These are phyloP conservation scores for Takashimella koratensis DNA, from an alignment of 1,284 basidiomycete genomes.

Conservation along the genomic window DNA sequence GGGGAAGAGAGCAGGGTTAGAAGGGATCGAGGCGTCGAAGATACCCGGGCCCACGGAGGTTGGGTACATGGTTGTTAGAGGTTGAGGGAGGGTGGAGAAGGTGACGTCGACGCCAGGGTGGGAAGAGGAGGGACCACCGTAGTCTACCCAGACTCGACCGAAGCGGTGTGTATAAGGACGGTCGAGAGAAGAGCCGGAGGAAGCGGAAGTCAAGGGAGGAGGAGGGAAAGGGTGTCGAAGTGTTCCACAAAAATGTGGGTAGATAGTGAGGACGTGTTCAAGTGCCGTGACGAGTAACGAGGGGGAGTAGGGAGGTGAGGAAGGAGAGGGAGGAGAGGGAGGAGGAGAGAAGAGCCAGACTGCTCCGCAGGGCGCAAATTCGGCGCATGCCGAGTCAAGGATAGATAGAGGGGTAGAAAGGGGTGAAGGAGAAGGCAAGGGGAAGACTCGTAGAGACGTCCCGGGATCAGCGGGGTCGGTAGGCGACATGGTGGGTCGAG, in stretches of 20 bases:
- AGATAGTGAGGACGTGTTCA: slow-evolving; percentile 37
- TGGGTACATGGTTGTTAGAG: slow-evolving; percentile 32
- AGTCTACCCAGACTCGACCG: slow-evolving; percentile 44
- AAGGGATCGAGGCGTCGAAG: slow-evolving; percentile 1
- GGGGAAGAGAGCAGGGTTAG: slow-evolving; percentile 2
- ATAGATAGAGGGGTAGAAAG: slow-evolving; percentile 4
- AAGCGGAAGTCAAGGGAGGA: too few species aligned
- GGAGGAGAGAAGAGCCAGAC: slow-evolving; percentile 42
- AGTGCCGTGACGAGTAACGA: slow-evolving; percentile 32
- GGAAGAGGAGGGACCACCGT: too few species aligned
- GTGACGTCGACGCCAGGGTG: slow-evolving; percentile 51
- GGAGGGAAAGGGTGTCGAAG: slow-evolving; percentile 31
- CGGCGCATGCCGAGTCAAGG: slow-evolving; percentile 8
- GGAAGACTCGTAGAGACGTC: background rate
- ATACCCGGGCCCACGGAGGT: slow-evolving; percentile 7
- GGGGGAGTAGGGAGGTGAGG: slow-evolving; percentile 8
- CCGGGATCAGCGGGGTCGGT: too few species aligned
- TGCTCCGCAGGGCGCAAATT: slow-evolving; percentile 10
- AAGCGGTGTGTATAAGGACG: slow-evolving; percentile 48
- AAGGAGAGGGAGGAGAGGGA: background rate
- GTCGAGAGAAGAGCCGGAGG: too few species aligned
- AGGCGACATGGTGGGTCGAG: too few species aligned
- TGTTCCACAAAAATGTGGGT: slow-evolving; percentile 51
- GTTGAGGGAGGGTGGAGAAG: slow-evolving; percentile 21
- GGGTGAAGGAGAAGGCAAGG: background rate